These are phyloP conservation scores for Mallotus nudiflorus DNA, from an alignment of 345 rosid species.

Conservation along the genomic window DNA sequence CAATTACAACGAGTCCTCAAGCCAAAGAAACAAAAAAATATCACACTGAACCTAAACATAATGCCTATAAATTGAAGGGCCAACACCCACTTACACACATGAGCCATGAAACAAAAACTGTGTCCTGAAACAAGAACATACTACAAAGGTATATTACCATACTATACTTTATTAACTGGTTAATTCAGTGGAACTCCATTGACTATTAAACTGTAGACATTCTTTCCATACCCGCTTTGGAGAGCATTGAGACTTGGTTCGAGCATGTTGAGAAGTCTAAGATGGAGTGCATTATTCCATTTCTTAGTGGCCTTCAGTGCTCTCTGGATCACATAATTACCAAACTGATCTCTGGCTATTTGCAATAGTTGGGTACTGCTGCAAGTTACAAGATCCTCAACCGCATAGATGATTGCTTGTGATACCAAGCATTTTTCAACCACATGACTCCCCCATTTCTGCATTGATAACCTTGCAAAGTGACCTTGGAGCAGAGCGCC, in stretches of 20 bases:
- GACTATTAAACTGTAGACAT: constrained; percentile 17
- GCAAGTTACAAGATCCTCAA: constrained; percentile 18
- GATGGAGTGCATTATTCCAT: not conserved
- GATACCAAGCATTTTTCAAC: constrained; percentile 28
- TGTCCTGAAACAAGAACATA: too few species aligned
- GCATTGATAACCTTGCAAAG: constrained; percentile 20
- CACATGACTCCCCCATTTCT: constrained; percentile 33
- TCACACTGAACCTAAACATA: too few species aligned
- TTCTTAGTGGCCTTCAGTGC: constrained; percentile 25
- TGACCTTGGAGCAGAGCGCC: constrained; percentile 10
- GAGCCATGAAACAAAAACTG: too few species aligned
- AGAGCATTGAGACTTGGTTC: not conserved
- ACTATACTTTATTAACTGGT: too few species aligned
- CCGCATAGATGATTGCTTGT: not conserved
- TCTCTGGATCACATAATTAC: constrained; percentile 39
- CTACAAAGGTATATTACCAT: too few species aligned
- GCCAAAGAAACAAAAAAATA: not conserved
- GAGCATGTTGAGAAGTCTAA: constrained; percentile 11
- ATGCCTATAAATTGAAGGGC: too few species aligned
- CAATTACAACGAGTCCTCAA: not conserved
- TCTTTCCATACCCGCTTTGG: constrained; percentile 21
- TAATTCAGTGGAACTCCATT: not conserved
- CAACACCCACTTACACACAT: too few species aligned
- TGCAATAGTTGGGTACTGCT: constrained; percentile 14
- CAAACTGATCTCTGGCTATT: constrained; percentile 21